These are phyloP conservation scores for Polytrichum commune DNA, from an alignment of 225 moss, liverwort and hornwort genomes.

Conservation along the genomic window DNA sequence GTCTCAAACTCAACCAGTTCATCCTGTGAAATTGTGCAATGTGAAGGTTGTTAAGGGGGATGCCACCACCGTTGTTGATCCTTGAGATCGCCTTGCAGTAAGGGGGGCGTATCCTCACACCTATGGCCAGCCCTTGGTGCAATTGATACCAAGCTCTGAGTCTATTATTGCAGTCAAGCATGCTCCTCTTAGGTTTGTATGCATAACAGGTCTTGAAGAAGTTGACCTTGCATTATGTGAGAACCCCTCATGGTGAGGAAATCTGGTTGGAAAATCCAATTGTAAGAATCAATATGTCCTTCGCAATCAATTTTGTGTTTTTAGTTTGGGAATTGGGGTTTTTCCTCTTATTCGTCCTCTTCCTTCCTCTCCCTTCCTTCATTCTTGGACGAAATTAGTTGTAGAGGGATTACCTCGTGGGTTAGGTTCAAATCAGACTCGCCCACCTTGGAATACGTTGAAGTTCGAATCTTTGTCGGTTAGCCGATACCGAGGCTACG, in stretches of 20 bases:
- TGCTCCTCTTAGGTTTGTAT: constrained; percentile 32
- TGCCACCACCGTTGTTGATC: constrained; percentile 74
- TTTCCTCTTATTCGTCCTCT: too few species aligned
- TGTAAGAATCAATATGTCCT: too few species aligned
- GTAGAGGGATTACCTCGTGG: background rate
- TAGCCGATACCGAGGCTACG: too few species aligned
- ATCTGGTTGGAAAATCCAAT: too few species aligned
- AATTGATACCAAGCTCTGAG: constrained; percentile 47
- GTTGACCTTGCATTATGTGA: background rate
- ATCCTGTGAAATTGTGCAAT: too few species aligned
- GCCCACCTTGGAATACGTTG: too few species aligned
- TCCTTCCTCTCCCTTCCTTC: too few species aligned
- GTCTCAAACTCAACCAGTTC: too few species aligned
- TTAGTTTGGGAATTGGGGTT: too few species aligned
- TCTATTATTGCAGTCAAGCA: constrained; percentile 27
- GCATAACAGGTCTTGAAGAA: background rate
- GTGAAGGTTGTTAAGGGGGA: constrained; percentile 74
- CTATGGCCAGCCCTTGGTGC: constrained; percentile 82
- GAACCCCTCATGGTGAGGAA: background rate
- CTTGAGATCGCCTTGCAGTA: constrained; percentile 85
- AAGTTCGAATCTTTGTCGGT: too few species aligned
- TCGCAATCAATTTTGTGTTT: too few species aligned
- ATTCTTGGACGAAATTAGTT: background rate
- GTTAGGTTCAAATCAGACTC: too few species aligned
- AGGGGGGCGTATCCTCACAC: constrained; percentile 80